Evolutionary conservation across 2,329 filamentous ascomycete species (phyloP), one percentile per base, ranked within the genome.

Genomic region (Aspergillus calidoustus): DNA sequence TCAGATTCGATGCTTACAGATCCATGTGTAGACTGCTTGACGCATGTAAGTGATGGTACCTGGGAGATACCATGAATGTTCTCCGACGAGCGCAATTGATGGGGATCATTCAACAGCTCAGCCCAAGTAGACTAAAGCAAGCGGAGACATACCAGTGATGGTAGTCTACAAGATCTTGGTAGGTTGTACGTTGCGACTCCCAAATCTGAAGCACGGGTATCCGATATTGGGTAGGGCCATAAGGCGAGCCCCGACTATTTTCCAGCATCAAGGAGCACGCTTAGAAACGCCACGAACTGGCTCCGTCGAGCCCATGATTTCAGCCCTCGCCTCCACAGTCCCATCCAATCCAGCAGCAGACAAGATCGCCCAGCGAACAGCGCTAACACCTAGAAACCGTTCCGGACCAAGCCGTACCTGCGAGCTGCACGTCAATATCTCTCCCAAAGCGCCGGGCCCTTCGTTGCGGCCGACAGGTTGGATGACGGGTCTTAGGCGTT

Each of bases 301-400:
- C 11, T 30, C 48, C 13, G 44, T 49, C 51, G 55, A 52, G 22
- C 64, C 61, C 28, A 57, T 63, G 7, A 54, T 49, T 6, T 64
- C 66, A 23, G 62, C 64, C 25, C 58, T 65, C 43, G 59, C 65
- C 54, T 73, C 69, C 34, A 78, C 69, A 55, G 68, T 75, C 31
- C 71, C 72, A 62, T 87, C 84, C 68, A 89, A 74, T 2, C 85
- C 86, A 59, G 84, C 84, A 46, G 89, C 88, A 64, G 82, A 81
- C 63, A 91, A 70, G 56, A 91, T 84, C 3, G 88, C 86, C 83
- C 86, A 89, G 57, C 88, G 77, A 9, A 91, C 73, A 61, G 86
- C 82, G 73, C 86, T 83, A 48, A 91, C 79, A 0, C 89, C 89
- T 54, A 89, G 68, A 61, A 79, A 81, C 59, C 79, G 78, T 31